Percentiles rank a stretch among this genome's conserved stretches.
These are phyloP conservation scores for Jackrogersella multiformis DNA, from an alignment of 495 filamentous ascomycete species.

Conservation along the genomic window DNA sequence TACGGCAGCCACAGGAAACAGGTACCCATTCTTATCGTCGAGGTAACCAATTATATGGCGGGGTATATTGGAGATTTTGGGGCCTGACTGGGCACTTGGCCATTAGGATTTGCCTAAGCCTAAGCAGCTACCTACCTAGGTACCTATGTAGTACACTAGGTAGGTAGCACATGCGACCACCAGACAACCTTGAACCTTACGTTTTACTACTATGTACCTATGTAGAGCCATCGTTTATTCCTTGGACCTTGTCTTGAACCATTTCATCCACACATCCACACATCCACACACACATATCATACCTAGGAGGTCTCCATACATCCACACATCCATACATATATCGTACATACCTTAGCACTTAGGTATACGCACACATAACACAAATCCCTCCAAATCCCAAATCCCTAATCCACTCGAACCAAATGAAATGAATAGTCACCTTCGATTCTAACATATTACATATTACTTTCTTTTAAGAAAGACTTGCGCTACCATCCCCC, in stretches of 20 bases:
- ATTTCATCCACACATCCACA: slow-evolving; percentile 31
- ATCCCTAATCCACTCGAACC: slow-evolving; percentile 8
- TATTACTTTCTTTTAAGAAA: no score
- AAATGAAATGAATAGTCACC: slow-evolving; percentile 7
- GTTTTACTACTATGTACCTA: no score
- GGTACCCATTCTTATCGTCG: slow-evolving; percentile 11
- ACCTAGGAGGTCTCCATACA: slow-evolving; percentile 28
- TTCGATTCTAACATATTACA: background rate
- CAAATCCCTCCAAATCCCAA: no score
- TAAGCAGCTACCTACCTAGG: background rate
- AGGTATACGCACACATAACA: no score
- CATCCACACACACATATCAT: slow-evolving; percentile 10
- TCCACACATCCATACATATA: slow-evolving; percentile 14
- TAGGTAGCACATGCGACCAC: background rate
- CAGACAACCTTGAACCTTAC: no score
- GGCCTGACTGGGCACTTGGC: slow-evolving; percentile 4
- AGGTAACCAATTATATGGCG: slow-evolving; percentile 4
- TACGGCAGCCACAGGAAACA: slow-evolving; percentile 21
- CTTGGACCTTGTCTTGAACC: background rate
- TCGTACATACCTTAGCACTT: background rate
- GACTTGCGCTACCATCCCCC: no score
- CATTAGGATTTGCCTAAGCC: slow-evolving; percentile 18
- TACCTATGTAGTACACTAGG: no score
- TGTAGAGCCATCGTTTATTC: background rate
- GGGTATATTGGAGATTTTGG: slow-evolving; percentile 6